phyloP scores from a whole-genome alignment of 2,329 filamentous ascomycete genomes.

The Xylaria sp. region DNA sequence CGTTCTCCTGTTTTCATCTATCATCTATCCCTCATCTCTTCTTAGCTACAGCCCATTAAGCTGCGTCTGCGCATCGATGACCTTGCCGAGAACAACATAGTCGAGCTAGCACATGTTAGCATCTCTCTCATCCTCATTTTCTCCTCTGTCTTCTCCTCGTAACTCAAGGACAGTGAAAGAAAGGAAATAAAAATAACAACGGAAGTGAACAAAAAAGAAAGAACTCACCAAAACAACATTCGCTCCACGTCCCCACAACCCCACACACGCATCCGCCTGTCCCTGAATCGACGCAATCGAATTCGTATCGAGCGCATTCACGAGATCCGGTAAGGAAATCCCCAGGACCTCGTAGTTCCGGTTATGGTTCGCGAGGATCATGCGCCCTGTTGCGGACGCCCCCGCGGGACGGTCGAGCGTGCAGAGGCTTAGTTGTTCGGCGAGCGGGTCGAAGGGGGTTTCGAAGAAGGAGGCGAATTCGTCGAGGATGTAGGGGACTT shows the following conservation, averaged over 20 bases:
- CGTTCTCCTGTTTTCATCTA: not conserved
- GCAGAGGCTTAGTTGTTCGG: constrained; percentile 58
- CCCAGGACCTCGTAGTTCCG: constrained; percentile 32
- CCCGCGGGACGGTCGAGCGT: constrained; percentile 55
- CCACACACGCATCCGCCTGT: constrained; percentile 33
- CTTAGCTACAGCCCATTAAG: constrained; percentile 34
- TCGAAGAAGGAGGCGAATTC: constrained; percentile 67
- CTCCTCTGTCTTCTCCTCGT: too few relatives aligned
- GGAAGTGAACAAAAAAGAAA: not conserved
- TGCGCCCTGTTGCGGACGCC: constrained; percentile 35
- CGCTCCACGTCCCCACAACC: constrained; percentile 30
- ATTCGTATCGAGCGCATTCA: constrained; percentile 39
- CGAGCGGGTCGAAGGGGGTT: constrained; percentile 61
- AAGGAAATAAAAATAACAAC: not conserved
- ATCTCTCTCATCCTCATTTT: not conserved
- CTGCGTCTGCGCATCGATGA: constrained; percentile 34
- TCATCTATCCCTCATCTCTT: not conserved
- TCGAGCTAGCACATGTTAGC: constrained; percentile 35
- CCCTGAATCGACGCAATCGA: constrained; percentile 44
- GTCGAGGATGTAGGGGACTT: constrained; percentile 57
- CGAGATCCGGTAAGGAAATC: constrained; percentile 34
- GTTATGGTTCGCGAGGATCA: constrained; percentile 43
- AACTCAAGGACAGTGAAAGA: too few relatives aligned
- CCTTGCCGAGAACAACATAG: constrained; percentile 39
- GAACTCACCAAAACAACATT: constrained; percentile 38